These are phyloP conservation scores for Pestalotiopsis sp. DNA, from an alignment of 2,329 filamentous ascomycete genomes.

Conservation along the genomic window DNA sequence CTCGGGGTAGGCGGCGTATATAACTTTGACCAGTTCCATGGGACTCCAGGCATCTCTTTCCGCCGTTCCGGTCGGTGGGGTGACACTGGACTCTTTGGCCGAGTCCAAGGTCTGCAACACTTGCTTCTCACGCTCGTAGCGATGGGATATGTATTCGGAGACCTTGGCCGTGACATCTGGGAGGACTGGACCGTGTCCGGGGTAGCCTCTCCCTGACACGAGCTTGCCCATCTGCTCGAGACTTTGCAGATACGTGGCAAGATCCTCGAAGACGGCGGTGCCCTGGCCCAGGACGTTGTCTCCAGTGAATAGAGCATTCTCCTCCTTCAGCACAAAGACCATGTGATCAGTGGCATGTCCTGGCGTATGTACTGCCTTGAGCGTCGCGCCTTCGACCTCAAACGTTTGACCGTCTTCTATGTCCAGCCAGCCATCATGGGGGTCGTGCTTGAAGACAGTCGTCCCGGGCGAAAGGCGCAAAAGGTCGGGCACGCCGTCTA, in stretches of 20 bases:
- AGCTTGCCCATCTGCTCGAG: conserved; percentile 69
- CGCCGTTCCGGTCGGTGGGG: conserved; percentile 18
- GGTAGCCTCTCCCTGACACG: conserved; percentile 75
- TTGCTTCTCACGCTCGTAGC: conserved; percentile 78
- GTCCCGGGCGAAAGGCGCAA: conserved; percentile 63
- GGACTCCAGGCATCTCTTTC: conserved; percentile 59
- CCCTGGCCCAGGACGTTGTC: conserved; percentile 90
- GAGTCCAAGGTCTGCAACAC: conserved; percentile 66
- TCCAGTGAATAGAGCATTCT: conserved; percentile 84
- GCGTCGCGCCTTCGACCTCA: conserved; percentile 45
- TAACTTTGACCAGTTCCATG: conserved; percentile 83
- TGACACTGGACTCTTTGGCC: conserved; percentile 26
- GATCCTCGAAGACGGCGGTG: conserved; percentile 82
- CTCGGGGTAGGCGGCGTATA: conserved; percentile 81
- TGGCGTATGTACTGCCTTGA: conserved; percentile 45
- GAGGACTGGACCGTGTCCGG: conserved; percentile 83
- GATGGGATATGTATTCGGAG: conserved; percentile 80
- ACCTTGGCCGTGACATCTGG: conserved; percentile 74
- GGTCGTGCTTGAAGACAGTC: conserved; percentile 68
- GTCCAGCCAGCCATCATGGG: conserved; percentile 51
- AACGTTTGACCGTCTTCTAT: conserved; percentile 61
- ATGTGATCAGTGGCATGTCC: conserved; percentile 85
- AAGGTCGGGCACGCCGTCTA: conserved; percentile 74
- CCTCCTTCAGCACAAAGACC: conserved; percentile 74
- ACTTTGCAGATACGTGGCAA: conserved; percentile 68